Conservation (phyloP, 139 green algal species). For the Trebouxia sp. region DNA sequence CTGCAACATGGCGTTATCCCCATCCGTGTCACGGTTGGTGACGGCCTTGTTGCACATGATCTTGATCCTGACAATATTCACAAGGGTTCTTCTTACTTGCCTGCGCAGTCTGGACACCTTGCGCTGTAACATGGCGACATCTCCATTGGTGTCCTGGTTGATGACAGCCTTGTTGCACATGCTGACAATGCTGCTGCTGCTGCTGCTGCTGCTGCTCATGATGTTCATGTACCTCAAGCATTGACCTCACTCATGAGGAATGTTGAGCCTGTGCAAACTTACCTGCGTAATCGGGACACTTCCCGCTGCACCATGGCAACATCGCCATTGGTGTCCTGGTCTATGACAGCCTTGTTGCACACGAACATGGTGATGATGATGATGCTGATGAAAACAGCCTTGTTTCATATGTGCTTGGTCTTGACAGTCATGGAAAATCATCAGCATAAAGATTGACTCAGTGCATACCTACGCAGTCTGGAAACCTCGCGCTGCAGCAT, state of each 20-base stretch:
- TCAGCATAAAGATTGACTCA: conserved; percentile 6
- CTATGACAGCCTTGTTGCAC: conserved; percentile 76
- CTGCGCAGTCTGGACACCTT: conserved; percentile 60
- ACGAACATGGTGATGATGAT: too few species aligned
- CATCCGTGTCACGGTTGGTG: too few species aligned
- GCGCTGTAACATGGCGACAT: conserved; percentile 53
- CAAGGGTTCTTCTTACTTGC: too few species aligned
- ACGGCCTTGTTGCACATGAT: too few species aligned
- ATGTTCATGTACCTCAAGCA: too few species aligned
- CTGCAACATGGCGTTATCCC: too few species aligned
- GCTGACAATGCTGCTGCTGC: too few species aligned
- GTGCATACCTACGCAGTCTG: conserved; percentile 42
- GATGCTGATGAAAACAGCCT: background rate
- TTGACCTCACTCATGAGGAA: too few species aligned
- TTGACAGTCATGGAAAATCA: conserved; percentile 17
- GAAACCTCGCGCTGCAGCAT: conserved; percentile 66
- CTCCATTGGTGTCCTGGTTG: conserved; percentile 67
- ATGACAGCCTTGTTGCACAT: conserved; percentile 81
- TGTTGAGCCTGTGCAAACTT: too few species aligned
- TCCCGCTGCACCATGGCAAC: conserved; percentile 58
- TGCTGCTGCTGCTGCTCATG: too few species aligned
- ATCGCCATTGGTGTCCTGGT: conserved; percentile 71
- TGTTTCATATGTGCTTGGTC: conserved; percentile 79
- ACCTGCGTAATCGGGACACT: too few species aligned
- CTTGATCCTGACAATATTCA: too few species aligned